These are phyloP conservation scores for Zygosaccharomyces kombuchaensis DNA, from an alignment of 805 yeast genomes.

Conservation along the genomic window DNA sequence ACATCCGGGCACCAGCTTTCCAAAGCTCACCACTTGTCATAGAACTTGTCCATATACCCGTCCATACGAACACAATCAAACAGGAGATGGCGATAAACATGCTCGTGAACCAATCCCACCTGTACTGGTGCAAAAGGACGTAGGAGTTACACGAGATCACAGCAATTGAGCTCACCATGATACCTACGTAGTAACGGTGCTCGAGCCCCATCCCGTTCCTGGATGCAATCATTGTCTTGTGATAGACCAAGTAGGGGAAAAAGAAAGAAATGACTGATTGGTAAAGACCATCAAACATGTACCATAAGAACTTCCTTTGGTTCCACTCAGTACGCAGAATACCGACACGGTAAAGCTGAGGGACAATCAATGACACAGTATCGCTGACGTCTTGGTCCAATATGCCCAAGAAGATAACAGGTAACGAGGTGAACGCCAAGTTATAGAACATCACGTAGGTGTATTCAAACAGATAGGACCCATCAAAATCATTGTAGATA, in stretches of 20 bases:
- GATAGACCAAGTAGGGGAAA: conserved; percentile 60
- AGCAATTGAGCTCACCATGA: conserved; percentile 60
- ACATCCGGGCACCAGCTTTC: conserved; percentile 59
- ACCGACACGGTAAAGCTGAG: conserved; percentile 71
- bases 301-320: conserved; percentile 60
- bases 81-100: conserved; percentile 55
- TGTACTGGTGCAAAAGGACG: conserved; percentile 60
- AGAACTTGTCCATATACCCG: conserved; percentile 71
- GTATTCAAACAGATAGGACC: conserved; percentile 72
- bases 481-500: conserved; percentile 69
- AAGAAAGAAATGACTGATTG: conserved; percentile 70
- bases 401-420: conserved; percentile 72
- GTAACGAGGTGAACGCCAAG: conserved; percentile 77
- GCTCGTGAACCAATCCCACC: conserved; percentile 77
- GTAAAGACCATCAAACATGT: conserved; percentile 72
- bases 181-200: conserved; percentile 72
- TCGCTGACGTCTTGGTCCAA: conserved; percentile 79
- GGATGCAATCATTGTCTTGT: conserved; percentile 42
- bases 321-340: conserved; percentile 70
- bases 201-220: conserved; percentile 56
- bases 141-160: conserved; percentile 64
- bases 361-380: conserved; percentile 63
- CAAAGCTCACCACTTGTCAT: conserved; percentile 54
- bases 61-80: conserved; percentile 64
- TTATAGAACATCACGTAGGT: conserved; percentile 77